phyloP scores from a whole-genome alignment of 2,329 filamentous ascomycete genomes.

The Aureobasidium vineae region DNA sequence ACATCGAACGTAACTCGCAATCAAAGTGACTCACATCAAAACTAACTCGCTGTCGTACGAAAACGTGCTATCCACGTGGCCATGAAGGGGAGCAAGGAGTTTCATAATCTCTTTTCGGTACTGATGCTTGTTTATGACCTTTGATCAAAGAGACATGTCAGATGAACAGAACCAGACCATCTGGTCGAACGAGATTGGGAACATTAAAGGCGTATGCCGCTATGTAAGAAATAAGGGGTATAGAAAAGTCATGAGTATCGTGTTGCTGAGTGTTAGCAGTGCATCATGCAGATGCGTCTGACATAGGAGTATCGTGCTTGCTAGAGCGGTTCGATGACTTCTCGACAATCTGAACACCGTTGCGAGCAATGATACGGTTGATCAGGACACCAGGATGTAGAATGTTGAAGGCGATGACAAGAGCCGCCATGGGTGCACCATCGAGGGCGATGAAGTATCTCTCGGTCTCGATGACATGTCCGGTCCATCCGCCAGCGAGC shows the following conservation, averaged over 20 bases:
- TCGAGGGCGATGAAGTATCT: constrained; percentile 52
- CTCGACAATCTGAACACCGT: not conserved
- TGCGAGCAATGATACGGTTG: constrained; percentile 21
- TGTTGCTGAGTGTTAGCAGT: not conserved
- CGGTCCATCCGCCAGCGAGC: constrained; percentile 62
- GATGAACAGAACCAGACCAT: not conserved
- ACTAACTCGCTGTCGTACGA: not conserved
- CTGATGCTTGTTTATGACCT: not conserved
- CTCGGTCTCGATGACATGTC: constrained; percentile 53
- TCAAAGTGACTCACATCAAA: not conserved
- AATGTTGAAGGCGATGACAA: constrained; percentile 47
- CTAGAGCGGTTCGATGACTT: not conserved
- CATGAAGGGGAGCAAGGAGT: not conserved
- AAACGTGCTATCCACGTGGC: not conserved
- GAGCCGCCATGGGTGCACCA: constrained; percentile 54
- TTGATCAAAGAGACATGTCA: not conserved
- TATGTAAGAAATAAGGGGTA: not conserved
- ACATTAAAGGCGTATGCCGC: not conserved
- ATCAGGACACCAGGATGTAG: constrained; percentile 47
- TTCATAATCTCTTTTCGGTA: not conserved
- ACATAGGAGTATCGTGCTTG: not conserved
- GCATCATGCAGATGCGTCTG: not conserved
- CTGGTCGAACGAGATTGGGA: not conserved
- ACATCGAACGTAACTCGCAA: not conserved
- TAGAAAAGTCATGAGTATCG: not conserved